Conservation (phyloP, 495 filamentous ascomycete species). For the Hypoxylon trugodes region DNA sequence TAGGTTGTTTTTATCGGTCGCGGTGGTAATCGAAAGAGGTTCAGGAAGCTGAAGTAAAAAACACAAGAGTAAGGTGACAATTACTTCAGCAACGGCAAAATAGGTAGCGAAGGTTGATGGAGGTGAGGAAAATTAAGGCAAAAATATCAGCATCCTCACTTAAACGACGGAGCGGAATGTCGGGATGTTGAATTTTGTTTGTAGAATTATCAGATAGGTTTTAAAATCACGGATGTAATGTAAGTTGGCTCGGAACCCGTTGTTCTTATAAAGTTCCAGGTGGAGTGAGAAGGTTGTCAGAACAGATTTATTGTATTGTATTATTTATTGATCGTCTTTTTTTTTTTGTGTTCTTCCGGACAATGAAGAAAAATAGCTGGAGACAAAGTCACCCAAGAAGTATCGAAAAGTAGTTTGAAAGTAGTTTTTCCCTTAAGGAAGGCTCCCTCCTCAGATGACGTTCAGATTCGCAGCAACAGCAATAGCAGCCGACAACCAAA, state of each 20-base stretch:
- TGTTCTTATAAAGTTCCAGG: no score
- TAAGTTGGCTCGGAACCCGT: no score
- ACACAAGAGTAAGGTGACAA: conserved; percentile 5
- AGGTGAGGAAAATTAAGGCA: conserved; percentile 6
- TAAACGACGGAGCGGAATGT: background rate
- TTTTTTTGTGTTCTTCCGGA: conserved; percentile 18
- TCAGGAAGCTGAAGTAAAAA: background rate
- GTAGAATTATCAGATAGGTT: background rate
- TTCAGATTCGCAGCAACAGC: conserved; percentile 28
- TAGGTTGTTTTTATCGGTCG: conserved; percentile 14
- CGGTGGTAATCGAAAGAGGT: background rate
- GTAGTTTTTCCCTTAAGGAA: conserved; percentile 16
- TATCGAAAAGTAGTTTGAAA: no score
- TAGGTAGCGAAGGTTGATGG: background rate
- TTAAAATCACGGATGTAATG: conserved; percentile 7
- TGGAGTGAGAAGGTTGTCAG: no score
- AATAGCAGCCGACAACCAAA: conserved; percentile 13
- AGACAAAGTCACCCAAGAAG: no score
- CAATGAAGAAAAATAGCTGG: conserved; percentile 29
- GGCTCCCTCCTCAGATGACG: conserved; percentile 38
- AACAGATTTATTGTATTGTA: no score
- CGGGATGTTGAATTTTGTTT: background rate
- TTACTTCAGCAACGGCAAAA: conserved; percentile 12
- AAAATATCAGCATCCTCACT: background rate
- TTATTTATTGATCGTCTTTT: no score